phyloP scores from a whole-genome alignment of 352 stramenopile species.

The Elongisporangium undulatum region DNA sequence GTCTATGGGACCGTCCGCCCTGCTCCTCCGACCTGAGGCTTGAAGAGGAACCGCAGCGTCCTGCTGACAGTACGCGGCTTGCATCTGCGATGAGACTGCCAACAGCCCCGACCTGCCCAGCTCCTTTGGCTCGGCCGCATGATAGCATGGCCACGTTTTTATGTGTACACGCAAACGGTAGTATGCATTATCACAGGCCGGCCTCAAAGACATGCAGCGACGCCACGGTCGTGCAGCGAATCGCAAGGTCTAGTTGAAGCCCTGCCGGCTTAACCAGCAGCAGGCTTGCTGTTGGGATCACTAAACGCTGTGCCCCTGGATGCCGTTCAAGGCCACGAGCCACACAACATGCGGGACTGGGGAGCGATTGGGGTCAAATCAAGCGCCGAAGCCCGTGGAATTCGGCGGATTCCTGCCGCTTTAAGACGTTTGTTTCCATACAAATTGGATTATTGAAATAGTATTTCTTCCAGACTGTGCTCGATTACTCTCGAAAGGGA shows the following conservation, averaged over 20 bases:
- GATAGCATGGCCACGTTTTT: not conserved
- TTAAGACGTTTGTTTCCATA: too few species aligned
- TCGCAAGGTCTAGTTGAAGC: not conserved
- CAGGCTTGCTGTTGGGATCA: too few species aligned
- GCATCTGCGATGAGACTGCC: not conserved
- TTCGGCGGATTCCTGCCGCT: not conserved
- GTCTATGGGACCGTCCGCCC: not conserved
- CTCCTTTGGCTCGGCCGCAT: not conserved
- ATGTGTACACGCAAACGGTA: not conserved
- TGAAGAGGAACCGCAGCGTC: not conserved
- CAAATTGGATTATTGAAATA: not conserved
- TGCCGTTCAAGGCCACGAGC: not conserved
- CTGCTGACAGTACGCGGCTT: not conserved
- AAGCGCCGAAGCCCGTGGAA: not conserved
- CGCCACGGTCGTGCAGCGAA: not conserved
- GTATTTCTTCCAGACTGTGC: not conserved
- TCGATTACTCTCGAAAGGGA: not conserved
- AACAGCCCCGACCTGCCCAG: too few species aligned
- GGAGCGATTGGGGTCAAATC: not conserved
- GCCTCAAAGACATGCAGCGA: not conserved
- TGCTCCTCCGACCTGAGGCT: not conserved
- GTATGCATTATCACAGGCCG: not conserved
- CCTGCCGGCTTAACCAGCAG: not conserved
- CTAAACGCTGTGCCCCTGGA: too few species aligned
- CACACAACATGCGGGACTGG: not conserved